These are phyloP conservation scores for Colletotrichum gigasporum DNA, from an alignment of 2,329 filamentous ascomycete species.

Conservation along the genomic window DNA sequence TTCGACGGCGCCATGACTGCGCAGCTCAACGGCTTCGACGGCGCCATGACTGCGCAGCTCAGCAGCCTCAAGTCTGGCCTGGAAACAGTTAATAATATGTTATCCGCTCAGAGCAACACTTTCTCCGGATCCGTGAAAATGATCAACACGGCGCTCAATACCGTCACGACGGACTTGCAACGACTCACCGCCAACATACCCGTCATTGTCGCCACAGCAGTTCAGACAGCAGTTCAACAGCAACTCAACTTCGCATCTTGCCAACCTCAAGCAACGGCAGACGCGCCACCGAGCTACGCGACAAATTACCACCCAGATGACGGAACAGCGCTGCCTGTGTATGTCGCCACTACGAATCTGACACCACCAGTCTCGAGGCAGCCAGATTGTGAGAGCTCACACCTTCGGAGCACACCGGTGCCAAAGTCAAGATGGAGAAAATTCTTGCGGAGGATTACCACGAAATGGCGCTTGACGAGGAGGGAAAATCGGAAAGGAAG, in stretches of 20 bases:
- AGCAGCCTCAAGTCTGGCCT: not conserved
- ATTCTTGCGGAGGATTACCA: not conserved
- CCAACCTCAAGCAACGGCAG: not conserved
- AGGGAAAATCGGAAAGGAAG: not conserved
- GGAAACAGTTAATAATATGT: not conserved
- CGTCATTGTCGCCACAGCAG: not conserved
- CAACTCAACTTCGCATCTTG: not conserved
- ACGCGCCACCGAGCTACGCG: not conserved
- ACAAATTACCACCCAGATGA: not conserved
- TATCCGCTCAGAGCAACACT: not conserved
- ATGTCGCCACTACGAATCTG: not conserved
- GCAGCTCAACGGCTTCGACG: not conserved
- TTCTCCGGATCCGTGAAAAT: not conserved
- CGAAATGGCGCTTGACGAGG: not conserved
- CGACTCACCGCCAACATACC: not conserved
- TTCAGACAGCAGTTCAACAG: not conserved
- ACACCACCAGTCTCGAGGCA: not conserved
- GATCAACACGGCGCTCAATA: slow-evolving; percentile 6
- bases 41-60: not conserved
- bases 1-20: not conserved
- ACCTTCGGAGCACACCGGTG: not conserved
- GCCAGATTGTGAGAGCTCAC: not conserved
- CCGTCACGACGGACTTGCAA: fast-evolving
- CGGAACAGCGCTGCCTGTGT: not conserved
- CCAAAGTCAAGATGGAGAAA: not conserved